Evolutionary conservation across 768 basidiomycete species (phyloP), one percentile per base, ranked within the genome.

Genomic region (Sporobolomyces phaffii): DNA sequence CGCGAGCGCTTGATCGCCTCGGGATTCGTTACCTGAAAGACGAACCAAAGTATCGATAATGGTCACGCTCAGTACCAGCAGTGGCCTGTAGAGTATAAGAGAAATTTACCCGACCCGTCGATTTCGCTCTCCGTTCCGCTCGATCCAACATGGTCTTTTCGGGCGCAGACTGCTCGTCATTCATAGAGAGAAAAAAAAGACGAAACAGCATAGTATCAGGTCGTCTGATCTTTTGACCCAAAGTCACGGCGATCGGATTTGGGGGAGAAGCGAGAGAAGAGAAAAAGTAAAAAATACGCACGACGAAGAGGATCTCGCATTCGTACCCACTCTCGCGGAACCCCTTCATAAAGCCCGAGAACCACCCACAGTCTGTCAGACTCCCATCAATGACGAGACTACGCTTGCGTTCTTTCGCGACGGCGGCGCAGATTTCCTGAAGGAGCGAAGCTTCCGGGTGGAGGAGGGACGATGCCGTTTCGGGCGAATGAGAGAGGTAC

Each of bases 281-380:
- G n/a, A n/a, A 22, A 52, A 28, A 18, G 24, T 36, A 11, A 24
- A 11, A 26, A 38, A 11, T 18, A 70, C 68, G 34, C 56, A 70
- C 68, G 34, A 76, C 76, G 34, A 76, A 76, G 34, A 76, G 47
- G 43, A 76, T 74, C 65, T 75, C 74, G 40, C 74, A 64, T n/a
- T 59, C 53, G 63, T 75, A 76, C 17, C 69, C 72, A 1, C 36
- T 54, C 10, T 72, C 47, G 15, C 62, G 22, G 62, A 61, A 73
- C 8, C 38, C 29, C 54, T 59, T 49, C 73, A 76, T 76, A 24
- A 72, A 57, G 26, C 64, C 66, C 24, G 68, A 54, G 62, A 73
- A 76, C 73, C 74, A 76, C 5, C 47, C 64, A 29, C 71, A 72
- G 44, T 75, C 73, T 10, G 69, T 69, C 38, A 76, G 56, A 18